A percentile compares a stretch with the other conserved stretches of the same genome.
phyloP scores from a whole-genome alignment of 495 filamentous ascomycete genomes.

The Neurospora sp. region DNA sequence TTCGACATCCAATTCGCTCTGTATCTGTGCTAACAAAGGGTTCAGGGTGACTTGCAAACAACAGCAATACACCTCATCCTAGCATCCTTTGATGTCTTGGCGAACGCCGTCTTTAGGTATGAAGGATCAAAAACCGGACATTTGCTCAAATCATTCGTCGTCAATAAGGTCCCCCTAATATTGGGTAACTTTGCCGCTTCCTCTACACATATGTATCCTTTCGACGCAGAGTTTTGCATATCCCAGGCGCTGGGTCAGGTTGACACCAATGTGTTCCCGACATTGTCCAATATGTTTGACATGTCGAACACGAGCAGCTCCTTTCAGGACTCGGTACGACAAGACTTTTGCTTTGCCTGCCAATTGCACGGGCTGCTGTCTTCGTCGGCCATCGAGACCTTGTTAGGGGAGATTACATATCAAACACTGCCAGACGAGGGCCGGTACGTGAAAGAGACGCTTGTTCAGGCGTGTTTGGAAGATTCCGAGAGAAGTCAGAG shows the following conservation, averaged over 20 bases:
- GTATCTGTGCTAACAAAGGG: conserved; percentile 15
- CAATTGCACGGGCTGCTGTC: conserved; percentile 74
- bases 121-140: conserved; percentile 63
- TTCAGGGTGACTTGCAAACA: conserved; percentile 57
- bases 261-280: conserved; percentile 70
- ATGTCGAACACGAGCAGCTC: conserved; percentile 57
- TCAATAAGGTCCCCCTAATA: conserved; percentile 84
- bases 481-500: conserved; percentile 64
- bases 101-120: conserved; percentile 73
- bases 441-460: conserved; percentile 63
- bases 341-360: conserved; percentile 90
- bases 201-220: conserved; percentile 43
- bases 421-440: conserved; percentile 66
- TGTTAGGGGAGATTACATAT: conserved; percentile 81
- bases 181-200: conserved; percentile 49
- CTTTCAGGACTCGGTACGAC: conserved; percentile 70
- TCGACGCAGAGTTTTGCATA: conserved; percentile 69
- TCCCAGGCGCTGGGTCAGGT: conserved; percentile 65
- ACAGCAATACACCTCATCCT: conserved; percentile 72
- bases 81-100: conserved; percentile 79
- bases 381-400: conserved; percentile 63
- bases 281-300: conserved; percentile 71
- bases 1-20: not conserved
- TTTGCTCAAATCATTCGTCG: conserved; percentile 79
- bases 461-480: conserved; percentile 62